A percentile compares a stretch with the other conserved stretches of the same genome.
Evolutionary conservation across 768 basidiomycete genomes (phyloP).

Genomic region (Leccinum arenicola): DNA sequence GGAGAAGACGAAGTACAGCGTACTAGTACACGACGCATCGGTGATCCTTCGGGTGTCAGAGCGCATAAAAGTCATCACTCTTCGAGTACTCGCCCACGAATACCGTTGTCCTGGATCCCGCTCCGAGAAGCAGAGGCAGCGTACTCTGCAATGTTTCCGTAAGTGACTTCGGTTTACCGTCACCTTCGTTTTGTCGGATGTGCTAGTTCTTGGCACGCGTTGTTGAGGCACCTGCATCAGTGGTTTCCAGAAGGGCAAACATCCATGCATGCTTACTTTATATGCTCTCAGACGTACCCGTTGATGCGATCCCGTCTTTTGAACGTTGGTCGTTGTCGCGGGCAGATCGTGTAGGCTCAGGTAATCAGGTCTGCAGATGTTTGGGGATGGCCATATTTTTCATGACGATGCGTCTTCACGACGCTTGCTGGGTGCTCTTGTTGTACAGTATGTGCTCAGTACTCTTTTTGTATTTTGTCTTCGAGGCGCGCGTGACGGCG

Average conservation of each 20-base stretch:
- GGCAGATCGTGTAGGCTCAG: background rate
- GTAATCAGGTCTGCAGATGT: background rate
- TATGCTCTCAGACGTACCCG: background rate
- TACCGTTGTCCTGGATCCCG: constrained; percentile 25
- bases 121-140: constrained; percentile 27
- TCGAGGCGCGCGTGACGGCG: background rate
- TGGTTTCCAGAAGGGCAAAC: background rate
- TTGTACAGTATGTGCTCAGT: background rate
- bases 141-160: constrained; percentile 28
- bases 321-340: background rate
- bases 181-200: constrained; percentile 5
- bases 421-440: background rate
- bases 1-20: background rate
- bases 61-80: background rate
- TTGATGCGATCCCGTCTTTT: background rate
- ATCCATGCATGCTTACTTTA: background rate
- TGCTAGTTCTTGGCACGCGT: background rate
- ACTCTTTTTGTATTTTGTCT: background rate
- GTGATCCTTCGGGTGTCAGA: background rate
- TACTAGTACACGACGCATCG: background rate
- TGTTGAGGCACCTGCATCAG: background rate
- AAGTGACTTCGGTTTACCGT: constrained; percentile 3
- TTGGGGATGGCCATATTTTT: background rate
- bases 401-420: background rate
- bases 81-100: constrained; percentile 2